A percentile compares a stretch with the other conserved stretches of the same genome.
Conservation (phyloP, 441 rosid species). For the Erysimum pusillum region DNA sequence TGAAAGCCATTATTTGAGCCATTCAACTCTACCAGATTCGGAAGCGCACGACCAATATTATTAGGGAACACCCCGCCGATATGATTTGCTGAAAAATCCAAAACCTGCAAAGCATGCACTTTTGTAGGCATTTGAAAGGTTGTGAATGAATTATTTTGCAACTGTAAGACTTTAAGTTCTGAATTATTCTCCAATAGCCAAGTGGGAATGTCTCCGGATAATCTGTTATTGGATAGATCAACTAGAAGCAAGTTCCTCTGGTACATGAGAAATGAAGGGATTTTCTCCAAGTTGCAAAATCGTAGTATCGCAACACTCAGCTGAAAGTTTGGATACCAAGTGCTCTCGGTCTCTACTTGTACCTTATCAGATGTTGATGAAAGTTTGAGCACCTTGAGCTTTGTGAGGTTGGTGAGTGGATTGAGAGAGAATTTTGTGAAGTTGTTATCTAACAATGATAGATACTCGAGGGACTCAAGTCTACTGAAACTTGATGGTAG, state of each 20-base stretch:
- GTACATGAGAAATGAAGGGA: slow-evolving; percentile 34
- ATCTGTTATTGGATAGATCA: slow-evolving; percentile 41
- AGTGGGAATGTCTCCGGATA: slow-evolving; percentile 18
- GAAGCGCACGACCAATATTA: slow-evolving; percentile 1
- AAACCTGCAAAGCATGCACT: not conserved
- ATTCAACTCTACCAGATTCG: not conserved
- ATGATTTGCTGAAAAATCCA: not conserved
- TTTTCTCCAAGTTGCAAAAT: slow-evolving; percentile 23
- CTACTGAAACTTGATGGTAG: not conserved
- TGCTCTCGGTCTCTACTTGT: slow-evolving; percentile 24
- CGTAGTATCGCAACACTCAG: not conserved
- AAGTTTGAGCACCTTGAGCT: slow-evolving; percentile 32
- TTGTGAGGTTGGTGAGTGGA: slow-evolving; percentile 27
- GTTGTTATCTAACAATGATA: not conserved
- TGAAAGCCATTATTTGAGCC: not conserved
- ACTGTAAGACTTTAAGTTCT: not conserved
- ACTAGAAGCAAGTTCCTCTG: slow-evolving; percentile 18
- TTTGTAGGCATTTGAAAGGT: slow-evolving; percentile 25
- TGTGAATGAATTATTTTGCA: slow-evolving; percentile 7
- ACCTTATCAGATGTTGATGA: slow-evolving; percentile 4
- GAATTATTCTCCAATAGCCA: slow-evolving; percentile 40
- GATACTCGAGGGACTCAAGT: slow-evolving; percentile 19
- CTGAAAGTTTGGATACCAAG: slow-evolving; percentile 29
- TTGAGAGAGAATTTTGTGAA: slow-evolving; percentile 14
- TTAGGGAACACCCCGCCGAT: not conserved